Percentiles rank a stretch among this genome's conserved stretches.
These are phyloP conservation scores for Clavispora carvajalis DNA, from an alignment of 805 yeast species.

Conservation along the genomic window DNA sequence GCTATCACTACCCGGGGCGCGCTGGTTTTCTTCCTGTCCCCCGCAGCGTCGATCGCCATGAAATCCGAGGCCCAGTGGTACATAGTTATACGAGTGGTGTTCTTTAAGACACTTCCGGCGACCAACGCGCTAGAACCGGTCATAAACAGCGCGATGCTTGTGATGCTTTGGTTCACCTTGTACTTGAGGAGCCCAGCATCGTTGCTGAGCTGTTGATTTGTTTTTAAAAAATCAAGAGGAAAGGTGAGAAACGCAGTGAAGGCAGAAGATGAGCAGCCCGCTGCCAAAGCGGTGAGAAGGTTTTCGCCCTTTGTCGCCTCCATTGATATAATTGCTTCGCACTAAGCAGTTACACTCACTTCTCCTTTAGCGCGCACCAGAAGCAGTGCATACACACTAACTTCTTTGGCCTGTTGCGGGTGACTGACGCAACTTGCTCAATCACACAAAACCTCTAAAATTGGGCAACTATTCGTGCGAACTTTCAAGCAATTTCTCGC, in stretches of 20 bases:
- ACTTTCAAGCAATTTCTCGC: too few species aligned
- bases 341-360: neutral
- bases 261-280: conserved; percentile 60
- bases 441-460: too few species aligned
- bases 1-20: conserved; percentile 84
- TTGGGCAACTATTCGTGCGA: too few species aligned
- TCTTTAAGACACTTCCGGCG: conserved; percentile 67
- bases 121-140: conserved; percentile 74
- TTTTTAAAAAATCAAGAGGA: conserved; percentile 68
- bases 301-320: conserved; percentile 20
- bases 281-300: conserved; percentile 51
- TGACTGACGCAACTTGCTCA: too few species aligned
- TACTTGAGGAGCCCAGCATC: conserved; percentile 30
- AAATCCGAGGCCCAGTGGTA: conserved; percentile 72
- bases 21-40: conserved; percentile 50
- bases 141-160: conserved; percentile 31
- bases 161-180: conserved; percentile 29
- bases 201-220: conserved; percentile 56
- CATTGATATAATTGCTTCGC: neutral
- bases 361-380: too few species aligned
- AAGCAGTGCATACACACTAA: conserved; percentile 2
- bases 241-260: conserved; percentile 59
- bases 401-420: too few species aligned
- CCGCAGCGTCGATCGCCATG: conserved; percentile 44
- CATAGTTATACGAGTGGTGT: conserved; percentile 64